Base-by-base conservation (phyloP, 345 rosid species). In the Populus euphratica region DNA sequence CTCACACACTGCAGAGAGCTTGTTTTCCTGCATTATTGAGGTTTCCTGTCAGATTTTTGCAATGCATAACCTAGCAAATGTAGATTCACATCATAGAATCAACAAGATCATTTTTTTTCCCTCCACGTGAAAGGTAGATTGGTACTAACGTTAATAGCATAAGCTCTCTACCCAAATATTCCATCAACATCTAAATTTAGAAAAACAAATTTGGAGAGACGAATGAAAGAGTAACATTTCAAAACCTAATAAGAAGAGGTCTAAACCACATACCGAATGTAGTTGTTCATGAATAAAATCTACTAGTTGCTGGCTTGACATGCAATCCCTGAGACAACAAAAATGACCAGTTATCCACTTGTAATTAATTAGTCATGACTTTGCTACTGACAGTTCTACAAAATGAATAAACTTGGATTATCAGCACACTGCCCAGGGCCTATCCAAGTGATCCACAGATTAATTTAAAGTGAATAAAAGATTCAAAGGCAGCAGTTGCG, bases 261-360 rank as follows among this genome's bases (percentile, higher is more conserved):
- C 43, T 11, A 52, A 8, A 43, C n/a, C 20, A 62, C 91, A 75
- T 88, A 93, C 99, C 71, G 74, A 73, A 2, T 81, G 79, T 77
- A 93, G 86, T 70, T 90, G 97, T 73, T 92, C 97, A 35, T 92
- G 94, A 69, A 96, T 78, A 74, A 91, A 96, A 88, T 96, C 98
- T 80, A 96, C 96, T 31, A 93, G 90, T 85, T 86, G 96, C 83
- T 93, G 99, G 91, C 98, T 92, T 56, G 99, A 85, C 94, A 96
- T 86, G 87, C 99, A 96, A 79, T 96, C 98, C 99, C 99, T 96
- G 91, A 81, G 85, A 83, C 33, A 73, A 61, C 25, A 74, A 66
- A 43, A 75, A 18, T 14, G 38, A 77, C 36, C 56, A 69, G 11
- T 62, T 38, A 68, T 18, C 33, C 39, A 5, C 36, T 62, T 43